Base-by-base conservation (phyloP, 2,329 filamentous ascomycete genomes). In the Monilinia laxa region DNA sequence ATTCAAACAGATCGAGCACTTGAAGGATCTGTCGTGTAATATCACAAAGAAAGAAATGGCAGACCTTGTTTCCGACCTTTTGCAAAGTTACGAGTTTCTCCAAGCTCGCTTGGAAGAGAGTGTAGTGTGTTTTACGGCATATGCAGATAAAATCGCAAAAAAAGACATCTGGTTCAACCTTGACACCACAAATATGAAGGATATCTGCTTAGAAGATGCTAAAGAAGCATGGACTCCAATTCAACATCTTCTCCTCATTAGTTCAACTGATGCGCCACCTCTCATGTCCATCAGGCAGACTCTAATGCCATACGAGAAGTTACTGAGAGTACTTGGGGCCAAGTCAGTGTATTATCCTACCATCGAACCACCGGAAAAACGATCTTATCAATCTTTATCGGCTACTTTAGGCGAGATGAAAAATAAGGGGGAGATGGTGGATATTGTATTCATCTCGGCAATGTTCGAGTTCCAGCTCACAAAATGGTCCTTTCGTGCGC, bases 251-350 rank as follows among this genome's bases (percentile, higher is more conserved):
- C 68, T 74, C 3, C 57, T 74, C 3, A 71, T 68, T 0, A 75
- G 70, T 53, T 71, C 73, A 1, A 69, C 59, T 25, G 74, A 75
- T 67, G 67, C 69, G 11, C 71, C 71, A 0, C 45, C 49, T 2
- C 60, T 72, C 2, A 70, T 73, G 66, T 70, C 72, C 12, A 67
- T 75, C 6, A 57, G 69, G 40, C 64, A 62, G 23, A 64, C 68
- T 18, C 54, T 75, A 23, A 71, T 68, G 55, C 69, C 55, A 1
- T 74, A 69, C 47, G 69, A 73, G 59, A 72, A 70, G 35, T 60
- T 75, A 0, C 51, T 75, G 18, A 68, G 62, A 28, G 62, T 16
- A 28, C 45, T 75, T 28, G 73, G 71, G 3, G 74, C 72, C 53
- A 60, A 59, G 14, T 71, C 69, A 9, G 68, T 75, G 12, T 53